A percentile compares a stretch with the other conserved stretches of the same genome.
Conservation (phyloP, 495 filamentous ascomycete genomes). For the Podospora tetraspora region DNA sequence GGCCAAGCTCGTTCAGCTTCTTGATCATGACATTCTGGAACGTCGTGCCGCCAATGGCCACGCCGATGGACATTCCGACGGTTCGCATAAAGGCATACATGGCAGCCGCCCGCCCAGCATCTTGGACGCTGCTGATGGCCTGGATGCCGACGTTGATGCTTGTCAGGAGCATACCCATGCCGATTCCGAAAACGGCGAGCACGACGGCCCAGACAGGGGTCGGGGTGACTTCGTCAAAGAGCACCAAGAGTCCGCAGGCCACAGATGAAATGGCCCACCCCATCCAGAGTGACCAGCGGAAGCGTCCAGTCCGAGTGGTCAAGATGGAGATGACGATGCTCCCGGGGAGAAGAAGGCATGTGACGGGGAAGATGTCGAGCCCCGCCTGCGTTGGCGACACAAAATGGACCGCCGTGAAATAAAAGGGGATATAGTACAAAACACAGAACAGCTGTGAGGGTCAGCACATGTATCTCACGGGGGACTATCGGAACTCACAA, state of each 20-base stretch:
- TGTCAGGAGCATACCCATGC: slow-evolving; percentile 50
- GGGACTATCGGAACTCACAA: slow-evolving; percentile 31
- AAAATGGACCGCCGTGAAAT: slow-evolving; percentile 56
- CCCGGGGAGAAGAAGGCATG: slow-evolving; percentile 23
- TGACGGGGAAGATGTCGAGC: slow-evolving; percentile 29
- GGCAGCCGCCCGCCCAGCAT: slow-evolving; percentile 51
- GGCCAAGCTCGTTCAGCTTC: slow-evolving; percentile 38
- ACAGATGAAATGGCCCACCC: slow-evolving; percentile 52
- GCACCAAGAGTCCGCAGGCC: slow-evolving; percentile 44
- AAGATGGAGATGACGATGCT: slow-evolving; percentile 47
- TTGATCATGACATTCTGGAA: slow-evolving; percentile 53
- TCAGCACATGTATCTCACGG: slow-evolving; percentile 16
- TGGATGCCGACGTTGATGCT: slow-evolving; percentile 49
- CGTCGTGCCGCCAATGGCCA: slow-evolving; percentile 57
- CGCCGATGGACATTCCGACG: slow-evolving; percentile 58
- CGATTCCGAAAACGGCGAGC: slow-evolving; percentile 49
- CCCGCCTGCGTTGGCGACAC: slow-evolving; percentile 51
- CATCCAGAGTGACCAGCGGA: slow-evolving; percentile 50
- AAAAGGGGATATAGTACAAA: slow-evolving; percentile 61
- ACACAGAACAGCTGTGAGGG: slow-evolving; percentile 27
- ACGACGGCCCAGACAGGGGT: slow-evolving; percentile 47
- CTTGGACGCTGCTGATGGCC: slow-evolving; percentile 42
- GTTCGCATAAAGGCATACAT: slow-evolving; percentile 57
- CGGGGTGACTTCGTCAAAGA: slow-evolving; percentile 44
- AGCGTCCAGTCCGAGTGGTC: slow-evolving; percentile 46